Percentiles rank a stretch among this genome's conserved stretches.
Evolutionary conservation across 1,284 basidiomycete genomes (phyloP).

Genomic region (Apiotrichum akiyoshidainum): DNA sequence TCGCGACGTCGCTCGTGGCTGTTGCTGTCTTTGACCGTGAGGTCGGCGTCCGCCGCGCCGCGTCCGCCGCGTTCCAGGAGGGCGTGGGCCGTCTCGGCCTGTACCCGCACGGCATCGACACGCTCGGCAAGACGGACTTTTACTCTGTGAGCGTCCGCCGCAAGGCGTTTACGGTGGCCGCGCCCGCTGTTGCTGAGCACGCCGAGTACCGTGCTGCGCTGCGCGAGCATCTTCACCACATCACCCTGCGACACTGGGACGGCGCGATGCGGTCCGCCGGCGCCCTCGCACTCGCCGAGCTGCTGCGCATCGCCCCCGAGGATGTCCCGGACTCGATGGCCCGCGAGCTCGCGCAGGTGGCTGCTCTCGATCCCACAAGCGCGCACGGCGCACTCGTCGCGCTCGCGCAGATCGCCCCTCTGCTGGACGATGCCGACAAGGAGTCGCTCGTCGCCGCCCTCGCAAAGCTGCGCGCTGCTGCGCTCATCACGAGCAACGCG

Average conservation of each 20-base stretch:
- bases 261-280: constrained; percentile 71
- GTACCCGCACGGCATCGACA: constrained; percentile 90
- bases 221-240: constrained; percentile 69
- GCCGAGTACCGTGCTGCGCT: constrained; percentile 67
- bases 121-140: constrained; percentile 88
- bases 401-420: constrained; percentile 65
- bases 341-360: constrained; percentile 54
- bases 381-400: constrained; percentile 78
- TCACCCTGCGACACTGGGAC: constrained; percentile 88
- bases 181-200: constrained; percentile 75
- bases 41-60: constrained; percentile 90
- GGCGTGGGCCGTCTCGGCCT: constrained; percentile 84
- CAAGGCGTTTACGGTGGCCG: constrained; percentile 77
- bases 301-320: constrained; percentile 58
- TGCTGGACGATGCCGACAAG: constrained; percentile 37
- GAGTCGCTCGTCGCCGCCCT: constrained; percentile 31
- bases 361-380: constrained; percentile 66
- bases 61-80: constrained; percentile 97
- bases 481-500: constrained; percentile 66
- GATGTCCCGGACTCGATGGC: constrained; percentile 32
- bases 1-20: constrained; percentile 69
- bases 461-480: constrained; percentile 57
- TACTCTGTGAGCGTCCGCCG: constrained; percentile 83
- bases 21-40: constrained; percentile 89
- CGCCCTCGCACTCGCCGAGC: constrained; percentile 68